phyloP scores from a whole-genome alignment of 257 asterid genomes.

The Linderniella brevidens region DNA sequence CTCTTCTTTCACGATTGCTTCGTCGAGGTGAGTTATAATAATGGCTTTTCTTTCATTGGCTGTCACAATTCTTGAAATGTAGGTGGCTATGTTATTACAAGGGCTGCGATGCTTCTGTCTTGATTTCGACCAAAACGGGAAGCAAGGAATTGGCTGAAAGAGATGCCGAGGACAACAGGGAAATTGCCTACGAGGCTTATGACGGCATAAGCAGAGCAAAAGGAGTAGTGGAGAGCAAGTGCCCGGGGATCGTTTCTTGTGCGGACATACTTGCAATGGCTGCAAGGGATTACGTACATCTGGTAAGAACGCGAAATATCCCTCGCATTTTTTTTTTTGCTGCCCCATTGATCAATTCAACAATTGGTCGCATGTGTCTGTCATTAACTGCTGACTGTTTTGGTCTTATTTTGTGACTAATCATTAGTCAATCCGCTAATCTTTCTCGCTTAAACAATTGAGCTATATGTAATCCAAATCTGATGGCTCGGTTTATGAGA shows the following conservation, averaged over 20 bases:
- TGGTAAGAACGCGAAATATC: conserved; percentile 25
- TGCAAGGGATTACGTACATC: conserved; percentile 79
- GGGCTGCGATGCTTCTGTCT: conserved; percentile 89
- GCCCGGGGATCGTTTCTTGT: conserved; percentile 87
- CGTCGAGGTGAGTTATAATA: conserved; percentile 29
- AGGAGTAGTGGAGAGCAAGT: conserved; percentile 60
- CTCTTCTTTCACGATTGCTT: conserved; percentile 98
- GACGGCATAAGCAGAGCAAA: conserved; percentile 57
- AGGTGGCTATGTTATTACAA: conserved; percentile 5
- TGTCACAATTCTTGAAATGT: not conserved
- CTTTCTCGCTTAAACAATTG: too few relatives aligned
- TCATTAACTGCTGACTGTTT: too few relatives aligned
- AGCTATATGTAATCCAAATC: too few relatives aligned
- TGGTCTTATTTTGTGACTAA: too few relatives aligned
- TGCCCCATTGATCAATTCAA: too few relatives aligned
- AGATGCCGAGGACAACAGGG: conserved; percentile 80
- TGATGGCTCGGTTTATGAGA: too few relatives aligned
- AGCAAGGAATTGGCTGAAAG: conserved; percentile 55
- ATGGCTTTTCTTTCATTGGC: not conserved
- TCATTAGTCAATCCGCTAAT: too few relatives aligned
- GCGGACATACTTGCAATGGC: conserved; percentile 92
- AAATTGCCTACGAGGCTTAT: conserved; percentile 59
- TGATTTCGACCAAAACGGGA: conserved; percentile 45
- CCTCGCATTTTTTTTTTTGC: not conserved
- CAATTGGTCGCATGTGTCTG: too few relatives aligned